These are phyloP conservation scores for Rhodotorula sp. DNA, from an alignment of 1,284 basidiomycete species.

Conservation along the genomic window DNA sequence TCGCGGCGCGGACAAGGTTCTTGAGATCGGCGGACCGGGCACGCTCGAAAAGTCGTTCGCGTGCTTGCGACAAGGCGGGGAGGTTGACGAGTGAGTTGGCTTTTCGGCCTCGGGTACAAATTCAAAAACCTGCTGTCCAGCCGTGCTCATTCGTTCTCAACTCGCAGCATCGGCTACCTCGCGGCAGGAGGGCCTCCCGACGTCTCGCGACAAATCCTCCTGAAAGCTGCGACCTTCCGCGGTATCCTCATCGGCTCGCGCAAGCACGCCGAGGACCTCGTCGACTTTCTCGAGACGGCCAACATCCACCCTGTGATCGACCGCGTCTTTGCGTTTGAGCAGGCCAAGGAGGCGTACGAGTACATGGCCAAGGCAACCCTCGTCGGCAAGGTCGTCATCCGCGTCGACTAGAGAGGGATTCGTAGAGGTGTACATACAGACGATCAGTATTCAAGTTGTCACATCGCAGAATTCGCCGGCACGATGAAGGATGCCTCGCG, in stretches of 20 bases:
- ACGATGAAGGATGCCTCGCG: too few relatives aligned
- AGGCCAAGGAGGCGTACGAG: conserved; percentile 50
- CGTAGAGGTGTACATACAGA: background rate
- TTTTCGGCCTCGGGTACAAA: conserved; percentile 42
- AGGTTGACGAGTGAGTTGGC: conserved; percentile 42
- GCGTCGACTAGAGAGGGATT: background rate
- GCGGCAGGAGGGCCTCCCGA: conserved; percentile 7
- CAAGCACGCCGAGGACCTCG: conserved; percentile 51
- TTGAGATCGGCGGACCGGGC: conserved; percentile 45
- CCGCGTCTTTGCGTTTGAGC: conserved; percentile 48
- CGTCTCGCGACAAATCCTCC: background rate
- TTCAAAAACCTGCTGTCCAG: conserved; percentile 4
- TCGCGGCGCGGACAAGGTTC: conserved; percentile 56
- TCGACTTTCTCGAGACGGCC: conserved; percentile 47
- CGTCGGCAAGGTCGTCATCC: conserved; percentile 48
- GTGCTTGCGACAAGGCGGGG: conserved; percentile 14
- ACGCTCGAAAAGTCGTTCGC: conserved; percentile 45
- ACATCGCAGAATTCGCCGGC: too few relatives aligned
- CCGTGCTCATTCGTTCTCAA: background rate
- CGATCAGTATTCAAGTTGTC: too few relatives aligned
- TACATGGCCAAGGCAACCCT: conserved; percentile 48
- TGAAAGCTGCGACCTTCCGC: conserved; percentile 44
- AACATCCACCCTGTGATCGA: conserved; percentile 48
- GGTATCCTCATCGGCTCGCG: conserved; percentile 52
- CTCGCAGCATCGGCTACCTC: background rate